Percentiles rank a stretch among this genome's conserved stretches.
These are phyloP conservation scores for Pyrus betulifolia DNA, from an alignment of 306 rosid species.

Conservation along the genomic window DNA sequence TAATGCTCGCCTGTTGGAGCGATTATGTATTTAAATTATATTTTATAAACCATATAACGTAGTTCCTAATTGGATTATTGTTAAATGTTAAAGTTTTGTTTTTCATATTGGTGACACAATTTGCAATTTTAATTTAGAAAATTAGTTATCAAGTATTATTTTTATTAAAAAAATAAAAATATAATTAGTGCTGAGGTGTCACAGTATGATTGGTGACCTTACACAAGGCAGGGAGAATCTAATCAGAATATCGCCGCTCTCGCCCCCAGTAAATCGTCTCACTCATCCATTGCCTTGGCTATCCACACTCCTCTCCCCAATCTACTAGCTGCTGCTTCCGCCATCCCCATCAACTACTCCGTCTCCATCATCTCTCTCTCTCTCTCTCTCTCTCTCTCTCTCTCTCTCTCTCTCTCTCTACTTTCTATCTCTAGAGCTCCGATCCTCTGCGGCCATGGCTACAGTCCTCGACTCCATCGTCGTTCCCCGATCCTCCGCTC, in stretches of 20 bases:
- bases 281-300: background rate
- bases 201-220: background rate
- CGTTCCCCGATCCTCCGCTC: conserved; percentile 44
- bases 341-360: background rate
- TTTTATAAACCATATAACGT: too few species aligned
- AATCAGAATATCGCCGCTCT: background rate
- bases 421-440: conserved; percentile 17
- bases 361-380: background rate
- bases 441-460: conserved; percentile 64
- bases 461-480: conserved; percentile 48
- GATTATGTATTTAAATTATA: too few species aligned
- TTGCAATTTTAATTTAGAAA: too few species aligned
- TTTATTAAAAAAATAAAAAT: background rate
- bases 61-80: too few species aligned
- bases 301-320: background rate
- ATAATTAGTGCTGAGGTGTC: background rate
- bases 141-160: too few species aligned
- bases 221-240: background rate
- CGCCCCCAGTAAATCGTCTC: background rate
- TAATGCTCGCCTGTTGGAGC: too few species aligned
- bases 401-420: background rate
- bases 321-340: background rate
- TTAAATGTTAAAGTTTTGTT: too few species aligned
- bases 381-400: conserved; percentile 1
- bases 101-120: too few species aligned